Evolutionary conservation across 1,284 basidiomycete species (phyloP).

Genomic region (Apiotrichum mycotoxinovorans): DNA sequence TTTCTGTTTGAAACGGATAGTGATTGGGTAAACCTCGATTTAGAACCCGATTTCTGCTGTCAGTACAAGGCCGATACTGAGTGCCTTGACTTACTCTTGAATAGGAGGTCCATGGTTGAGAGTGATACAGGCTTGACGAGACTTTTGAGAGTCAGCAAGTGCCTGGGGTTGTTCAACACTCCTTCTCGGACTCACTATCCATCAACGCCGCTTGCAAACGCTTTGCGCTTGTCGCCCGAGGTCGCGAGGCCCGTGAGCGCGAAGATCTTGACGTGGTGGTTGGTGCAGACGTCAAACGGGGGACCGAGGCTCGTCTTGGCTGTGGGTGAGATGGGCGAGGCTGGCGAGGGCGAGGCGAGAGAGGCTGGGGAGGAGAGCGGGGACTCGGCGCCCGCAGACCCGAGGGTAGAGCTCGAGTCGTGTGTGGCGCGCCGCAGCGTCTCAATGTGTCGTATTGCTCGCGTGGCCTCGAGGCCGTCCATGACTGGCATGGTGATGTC

Average conservation of each 20-base stretch:
- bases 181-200: constrained; percentile 59
- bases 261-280: constrained; percentile 61
- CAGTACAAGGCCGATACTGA: not conserved
- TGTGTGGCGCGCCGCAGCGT: constrained; percentile 49
- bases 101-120: constrained; percentile 77
- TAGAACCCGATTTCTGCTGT: constrained; percentile 28
- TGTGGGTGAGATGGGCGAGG: not conserved
- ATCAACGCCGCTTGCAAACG: constrained; percentile 88
- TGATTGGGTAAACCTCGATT: too few relatives aligned
- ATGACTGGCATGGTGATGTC: constrained; percentile 91
- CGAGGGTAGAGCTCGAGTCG: not conserved
- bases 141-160: constrained; percentile 38
- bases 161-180: constrained; percentile 13
- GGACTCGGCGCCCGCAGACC: not conserved
- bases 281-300: not conserved
- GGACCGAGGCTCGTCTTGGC: not conserved
- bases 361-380: not conserved
- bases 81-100: constrained; percentile 55
- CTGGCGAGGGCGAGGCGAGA: not conserved
- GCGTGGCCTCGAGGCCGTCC: constrained; percentile 81
- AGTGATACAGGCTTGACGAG: constrained; percentile 89
- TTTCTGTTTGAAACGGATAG: too few relatives aligned
- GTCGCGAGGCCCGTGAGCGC: constrained; percentile 91
- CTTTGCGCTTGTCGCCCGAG: constrained; percentile 82
- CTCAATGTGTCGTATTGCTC: constrained; percentile 77